These are phyloP conservation scores for Drosera spatulata DNA, from an alignment of 179 eudicot genomes.

Conservation along the genomic window DNA sequence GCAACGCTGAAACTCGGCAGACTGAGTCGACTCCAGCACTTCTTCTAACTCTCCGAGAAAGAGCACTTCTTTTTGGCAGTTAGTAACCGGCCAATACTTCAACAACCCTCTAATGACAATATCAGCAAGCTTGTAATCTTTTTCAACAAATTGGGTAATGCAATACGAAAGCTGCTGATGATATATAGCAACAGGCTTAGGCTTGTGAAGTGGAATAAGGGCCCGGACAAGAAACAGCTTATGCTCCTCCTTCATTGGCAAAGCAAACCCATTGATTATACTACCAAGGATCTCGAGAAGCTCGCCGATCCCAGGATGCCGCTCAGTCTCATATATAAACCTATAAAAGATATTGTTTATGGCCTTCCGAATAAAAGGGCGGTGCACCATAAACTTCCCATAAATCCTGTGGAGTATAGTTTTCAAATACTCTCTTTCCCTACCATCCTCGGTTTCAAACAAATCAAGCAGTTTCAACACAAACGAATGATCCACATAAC, in stretches of 20 bases:
- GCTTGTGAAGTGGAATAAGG: conserved; percentile 59
- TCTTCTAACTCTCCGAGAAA: conserved; percentile 63
- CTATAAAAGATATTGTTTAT: conserved; percentile 55
- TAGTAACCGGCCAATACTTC: conserved; percentile 66
- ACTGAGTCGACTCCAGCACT: conserved; percentile 52
- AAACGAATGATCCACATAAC: conserved; percentile 54
- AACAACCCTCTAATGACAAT: conserved; percentile 51
- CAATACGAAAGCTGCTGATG: conserved; percentile 62
- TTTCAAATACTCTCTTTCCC: conserved; percentile 64
- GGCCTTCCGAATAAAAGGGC: conserved; percentile 64
- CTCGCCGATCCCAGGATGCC: conserved; percentile 59
- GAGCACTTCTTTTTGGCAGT: conserved; percentile 52
- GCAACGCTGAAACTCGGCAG: conserved; percentile 49
- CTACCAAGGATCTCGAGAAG: conserved; percentile 70
- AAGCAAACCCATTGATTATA: conserved; percentile 64
- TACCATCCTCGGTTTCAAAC: conserved; percentile 64
- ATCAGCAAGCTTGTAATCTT: conserved; percentile 56
- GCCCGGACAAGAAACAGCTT: conserved; percentile 54
- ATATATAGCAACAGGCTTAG: conserved; percentile 37
- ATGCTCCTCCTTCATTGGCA: conserved; percentile 73
- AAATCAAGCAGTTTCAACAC: conserved; percentile 52
- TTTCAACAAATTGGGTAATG: conserved; percentile 57
- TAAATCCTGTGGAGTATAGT: conserved; percentile 56
- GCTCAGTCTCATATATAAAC: conserved; percentile 55
- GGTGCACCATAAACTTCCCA: conserved; percentile 66